phyloP scores from a whole-genome alignment of 106 monocot species.

The Platanthera zijinensis region DNA sequence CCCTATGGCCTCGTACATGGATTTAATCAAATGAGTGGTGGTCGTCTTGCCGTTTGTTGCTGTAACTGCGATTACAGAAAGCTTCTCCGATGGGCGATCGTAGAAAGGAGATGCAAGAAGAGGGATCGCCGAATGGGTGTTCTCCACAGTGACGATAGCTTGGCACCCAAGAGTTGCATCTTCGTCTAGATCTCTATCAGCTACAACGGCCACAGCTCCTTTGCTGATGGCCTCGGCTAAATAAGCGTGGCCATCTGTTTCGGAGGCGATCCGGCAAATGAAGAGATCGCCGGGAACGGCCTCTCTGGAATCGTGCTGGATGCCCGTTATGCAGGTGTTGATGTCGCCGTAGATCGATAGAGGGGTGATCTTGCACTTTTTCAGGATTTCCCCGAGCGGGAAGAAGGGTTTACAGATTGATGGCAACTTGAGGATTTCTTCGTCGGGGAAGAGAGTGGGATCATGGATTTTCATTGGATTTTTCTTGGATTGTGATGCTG shows the following conservation, averaged over 20 bases:
- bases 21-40: constrained; percentile 52
- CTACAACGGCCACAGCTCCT: constrained; percentile 53
- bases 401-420: constrained; percentile 27
- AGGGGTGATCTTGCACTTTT: constrained; percentile 41
- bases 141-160: constrained; percentile 45
- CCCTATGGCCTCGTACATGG: constrained; percentile 52
- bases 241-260: constrained; percentile 35
- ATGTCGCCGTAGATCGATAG: constrained; percentile 43
- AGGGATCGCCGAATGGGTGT: constrained; percentile 38
- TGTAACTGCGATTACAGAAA: constrained; percentile 53
- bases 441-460: constrained; percentile 1
- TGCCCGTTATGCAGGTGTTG: constrained; percentile 32
- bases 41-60: constrained; percentile 69
- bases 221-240: constrained; percentile 46
- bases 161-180: constrained; percentile 27
- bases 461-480: constrained; percentile 3
- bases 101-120: constrained; percentile 47
- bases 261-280: constrained; percentile 25
- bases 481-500: constrained; percentile 22
- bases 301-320: constrained; percentile 53
- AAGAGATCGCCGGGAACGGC: constrained; percentile 45
- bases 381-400: constrained; percentile 31
- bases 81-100: constrained; percentile 37
- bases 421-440: not conserved
- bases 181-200: constrained; percentile 28